Conservation (phyloP, 495 filamentous ascomycete species). For the Articulospora tetracladia region DNA sequence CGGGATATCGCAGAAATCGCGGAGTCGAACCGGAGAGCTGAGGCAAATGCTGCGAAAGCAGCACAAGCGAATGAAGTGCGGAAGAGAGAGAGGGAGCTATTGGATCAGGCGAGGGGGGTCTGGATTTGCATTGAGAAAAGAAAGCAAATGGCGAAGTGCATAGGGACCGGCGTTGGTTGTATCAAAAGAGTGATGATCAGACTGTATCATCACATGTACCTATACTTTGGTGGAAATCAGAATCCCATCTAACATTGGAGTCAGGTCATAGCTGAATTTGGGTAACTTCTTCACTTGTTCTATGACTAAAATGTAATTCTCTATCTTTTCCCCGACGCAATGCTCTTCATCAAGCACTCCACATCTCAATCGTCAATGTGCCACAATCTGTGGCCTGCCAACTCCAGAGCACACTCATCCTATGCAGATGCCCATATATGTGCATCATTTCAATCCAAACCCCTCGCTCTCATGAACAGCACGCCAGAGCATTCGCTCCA, state of each 20-base stretch:
- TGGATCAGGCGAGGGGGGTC: constrained; percentile 6
- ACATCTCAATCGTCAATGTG: neutral
- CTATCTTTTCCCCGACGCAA: neutral
- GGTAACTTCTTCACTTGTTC: too few relatives aligned
- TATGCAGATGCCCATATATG: neutral
- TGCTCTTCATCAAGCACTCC: neutral
- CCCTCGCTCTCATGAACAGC: constrained; percentile 89
- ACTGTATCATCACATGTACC: neutral
- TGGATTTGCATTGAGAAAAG: neutral
- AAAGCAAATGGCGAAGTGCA: constrained; percentile 3
- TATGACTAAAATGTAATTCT: neutral
- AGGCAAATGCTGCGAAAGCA: constrained; percentile 4
- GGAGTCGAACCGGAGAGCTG: constrained; percentile 45
- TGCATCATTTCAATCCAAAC: constrained; percentile 77
- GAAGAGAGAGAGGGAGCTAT: constrained; percentile 19
- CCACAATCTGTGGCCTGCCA: neutral
- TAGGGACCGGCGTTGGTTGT: constrained; percentile 16
- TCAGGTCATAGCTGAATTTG: too few relatives aligned
- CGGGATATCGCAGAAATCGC: constrained; percentile 55
- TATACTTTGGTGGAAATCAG: neutral
- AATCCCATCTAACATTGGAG: neutral
- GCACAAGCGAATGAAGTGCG: constrained; percentile 9
- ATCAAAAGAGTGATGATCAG: neutral
- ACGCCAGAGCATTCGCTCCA: constrained; percentile 75
- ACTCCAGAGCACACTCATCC: neutral